phyloP scores from a whole-genome alignment of 2,329 filamentous ascomycete species.

The Fusarium caatingaense region DNA sequence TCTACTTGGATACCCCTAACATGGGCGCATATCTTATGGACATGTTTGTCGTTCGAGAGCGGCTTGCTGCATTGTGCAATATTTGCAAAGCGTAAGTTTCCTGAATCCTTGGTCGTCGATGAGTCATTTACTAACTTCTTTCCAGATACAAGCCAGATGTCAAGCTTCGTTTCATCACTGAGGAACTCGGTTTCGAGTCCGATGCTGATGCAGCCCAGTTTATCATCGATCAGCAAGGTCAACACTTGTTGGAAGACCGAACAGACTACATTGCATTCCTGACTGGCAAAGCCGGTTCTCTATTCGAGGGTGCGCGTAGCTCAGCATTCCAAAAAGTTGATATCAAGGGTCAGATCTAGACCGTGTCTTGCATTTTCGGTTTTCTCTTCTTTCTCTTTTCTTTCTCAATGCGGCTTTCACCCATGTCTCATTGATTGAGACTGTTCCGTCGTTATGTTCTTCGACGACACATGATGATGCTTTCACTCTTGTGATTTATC shows the following conservation, averaged over 20 bases:
- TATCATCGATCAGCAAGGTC: slow-evolving; percentile 81
- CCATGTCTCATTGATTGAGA: slow-evolving; percentile 24
- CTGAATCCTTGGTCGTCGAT: not conserved
- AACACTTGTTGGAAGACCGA: slow-evolving; percentile 81
- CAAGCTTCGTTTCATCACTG: slow-evolving; percentile 89
- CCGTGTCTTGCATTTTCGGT: slow-evolving; percentile 20
- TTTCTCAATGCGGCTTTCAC: slow-evolving; percentile 19
- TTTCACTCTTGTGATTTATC: slow-evolving; percentile 37
- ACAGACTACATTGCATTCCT: slow-evolving; percentile 78
- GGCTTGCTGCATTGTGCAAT: slow-evolving; percentile 87
- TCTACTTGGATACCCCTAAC: slow-evolving; percentile 93
- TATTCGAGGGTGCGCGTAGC: slow-evolving; percentile 80
- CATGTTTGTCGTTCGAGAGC: slow-evolving; percentile 96
- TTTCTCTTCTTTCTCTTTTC: slow-evolving; percentile 17
- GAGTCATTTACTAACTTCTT: slow-evolving; percentile 57
- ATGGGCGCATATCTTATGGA: slow-evolving; percentile 99
- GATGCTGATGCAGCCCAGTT: slow-evolving; percentile 93
- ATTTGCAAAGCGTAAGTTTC: slow-evolving; percentile 91
- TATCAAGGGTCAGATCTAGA: slow-evolving; percentile 95
- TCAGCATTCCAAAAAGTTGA: slow-evolving; percentile 88
- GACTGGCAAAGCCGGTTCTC: slow-evolving; percentile 75
- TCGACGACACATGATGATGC: slow-evolving; percentile 36
- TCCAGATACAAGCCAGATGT: slow-evolving; percentile 91
- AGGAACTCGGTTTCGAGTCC: slow-evolving; percentile 95
- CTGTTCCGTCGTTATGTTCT: slow-evolving; percentile 25